These are phyloP conservation scores for Mycogone perniciosa DNA, from an alignment of 2,329 filamentous ascomycete genomes.

Conservation along the genomic window DNA sequence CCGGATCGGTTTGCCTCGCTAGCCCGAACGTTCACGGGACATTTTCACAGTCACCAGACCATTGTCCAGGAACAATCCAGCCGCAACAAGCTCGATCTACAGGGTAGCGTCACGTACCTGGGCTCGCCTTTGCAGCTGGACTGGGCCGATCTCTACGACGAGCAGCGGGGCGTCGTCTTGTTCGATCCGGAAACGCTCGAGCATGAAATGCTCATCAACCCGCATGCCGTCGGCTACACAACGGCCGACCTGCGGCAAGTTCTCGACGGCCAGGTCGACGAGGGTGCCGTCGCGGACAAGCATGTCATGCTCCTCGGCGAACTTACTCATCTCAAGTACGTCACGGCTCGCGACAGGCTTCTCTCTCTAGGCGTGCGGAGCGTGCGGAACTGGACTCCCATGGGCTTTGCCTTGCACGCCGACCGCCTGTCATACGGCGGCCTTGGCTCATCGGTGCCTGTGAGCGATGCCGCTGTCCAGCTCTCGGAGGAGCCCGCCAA, in stretches of 20 bases:
- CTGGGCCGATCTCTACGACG: constrained; percentile 18
- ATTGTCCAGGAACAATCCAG: constrained; percentile 11
- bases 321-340: constrained; percentile 11
- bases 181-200: constrained; percentile 19
- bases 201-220: constrained; percentile 16
- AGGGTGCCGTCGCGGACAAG: constrained; percentile 7
- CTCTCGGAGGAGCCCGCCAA: background rate
- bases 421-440: background rate
- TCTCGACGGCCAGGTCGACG: constrained; percentile 6
- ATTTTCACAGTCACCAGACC: constrained; percentile 19
- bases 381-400: constrained; percentile 12
- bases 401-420: background rate
- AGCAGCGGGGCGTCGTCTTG: constrained; percentile 16
- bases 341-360: constrained; percentile 16
- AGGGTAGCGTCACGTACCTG: constrained; percentile 17
- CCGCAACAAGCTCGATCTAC: background rate
- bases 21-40: constrained; percentile 18
- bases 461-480: constrained; percentile 15
- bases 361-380: constrained; percentile 13
- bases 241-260: constrained; percentile 10
- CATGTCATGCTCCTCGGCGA: constrained; percentile 17
- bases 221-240: constrained; percentile 15
- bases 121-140: constrained; percentile 18
- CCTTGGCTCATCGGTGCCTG: constrained; percentile 14
- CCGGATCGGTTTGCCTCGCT: constrained; percentile 16